phyloP scores from a whole-genome alignment of 2,329 filamentous ascomycete genomes.

The Alternaria ventricosa region DNA sequence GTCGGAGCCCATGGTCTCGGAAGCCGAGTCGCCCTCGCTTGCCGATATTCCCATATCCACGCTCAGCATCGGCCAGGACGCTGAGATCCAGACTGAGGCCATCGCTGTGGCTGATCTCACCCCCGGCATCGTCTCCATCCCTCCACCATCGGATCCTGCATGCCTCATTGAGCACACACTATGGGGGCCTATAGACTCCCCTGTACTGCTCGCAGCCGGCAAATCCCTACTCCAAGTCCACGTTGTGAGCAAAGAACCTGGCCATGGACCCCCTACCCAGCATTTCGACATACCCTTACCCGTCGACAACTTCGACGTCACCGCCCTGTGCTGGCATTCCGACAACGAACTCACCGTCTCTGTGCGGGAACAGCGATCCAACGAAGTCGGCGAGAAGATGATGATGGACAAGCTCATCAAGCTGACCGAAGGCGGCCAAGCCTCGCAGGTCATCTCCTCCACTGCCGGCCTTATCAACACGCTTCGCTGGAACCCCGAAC shows the following conservation, averaged over 20 bases:
- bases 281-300: constrained; percentile 37
- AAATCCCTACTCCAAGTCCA: constrained; percentile 45
- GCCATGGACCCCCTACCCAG: constrained; percentile 12
- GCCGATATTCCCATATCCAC: constrained; percentile 49
- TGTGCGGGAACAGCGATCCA: constrained; percentile 42
- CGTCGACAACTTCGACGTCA: constrained; percentile 42
- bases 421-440: constrained; percentile 37
- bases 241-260: constrained; percentile 26
- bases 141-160: constrained; percentile 27
- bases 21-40: constrained; percentile 47
- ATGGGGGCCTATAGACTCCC: constrained; percentile 42
- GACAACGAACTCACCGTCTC: constrained; percentile 44
- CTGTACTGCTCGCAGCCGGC: constrained; percentile 45
- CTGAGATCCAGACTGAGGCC: constrained; percentile 47
- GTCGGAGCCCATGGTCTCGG: constrained; percentile 45
- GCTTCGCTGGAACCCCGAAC: constrained; percentile 44
- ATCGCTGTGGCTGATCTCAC: constrained; percentile 40
- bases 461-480: constrained; percentile 48
- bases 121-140: constrained; percentile 38
- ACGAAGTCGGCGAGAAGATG: constrained; percentile 47
- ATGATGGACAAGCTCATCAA: constrained; percentile 48
- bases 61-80: constrained; percentile 48
- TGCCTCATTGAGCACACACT: constrained; percentile 42
- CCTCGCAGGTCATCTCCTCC: constrained; percentile 44
- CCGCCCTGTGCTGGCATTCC: constrained; percentile 47